A percentile compares a stretch with the other conserved stretches of the same genome.
These are phyloP conservation scores for Kregervanrija pseudodelftensis DNA, from an alignment of 805 yeast species.

Conservation along the genomic window DNA sequence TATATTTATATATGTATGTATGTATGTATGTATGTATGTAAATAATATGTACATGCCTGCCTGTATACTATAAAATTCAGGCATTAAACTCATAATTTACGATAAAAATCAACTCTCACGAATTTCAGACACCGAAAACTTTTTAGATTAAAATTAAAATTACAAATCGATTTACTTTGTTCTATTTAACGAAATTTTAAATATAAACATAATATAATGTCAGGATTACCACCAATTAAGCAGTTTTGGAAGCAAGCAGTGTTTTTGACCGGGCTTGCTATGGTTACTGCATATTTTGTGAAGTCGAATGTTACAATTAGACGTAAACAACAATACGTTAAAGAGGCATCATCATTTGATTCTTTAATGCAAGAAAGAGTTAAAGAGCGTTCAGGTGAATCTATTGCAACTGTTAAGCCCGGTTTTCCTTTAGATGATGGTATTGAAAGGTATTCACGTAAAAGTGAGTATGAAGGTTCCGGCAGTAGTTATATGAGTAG, in stretches of 20 bases:
- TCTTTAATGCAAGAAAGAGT: conserved; percentile 19
- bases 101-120: too few species aligned
- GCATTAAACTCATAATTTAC: conserved; percentile 24
- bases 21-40: too few species aligned
- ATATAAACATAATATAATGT: conserved; percentile 7
- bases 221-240: conserved; percentile 20
- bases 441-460: conserved; percentile 38
- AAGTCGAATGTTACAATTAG: conserved; percentile 30
- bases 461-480: conserved; percentile 62
- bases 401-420: conserved; percentile 24
- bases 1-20: too few species aligned
- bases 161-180: too few species aligned
- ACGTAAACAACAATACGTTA: conserved; percentile 26
- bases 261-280: conserved; percentile 23
- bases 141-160: too few species aligned
- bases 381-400: conserved; percentile 12
- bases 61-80: too few species aligned
- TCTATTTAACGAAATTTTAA: not conserved
- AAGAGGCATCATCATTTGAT: conserved; percentile 28
- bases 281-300: conserved; percentile 28
- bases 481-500: conserved; percentile 51
- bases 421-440: conserved; percentile 28
- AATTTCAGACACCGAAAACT: too few species aligned
- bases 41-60: too few species aligned
- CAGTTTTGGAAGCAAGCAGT: conserved; percentile 28